Base-by-base conservation (phyloP, 2,329 filamentous ascomycete species). In the Calonectria naviculata region DNA sequence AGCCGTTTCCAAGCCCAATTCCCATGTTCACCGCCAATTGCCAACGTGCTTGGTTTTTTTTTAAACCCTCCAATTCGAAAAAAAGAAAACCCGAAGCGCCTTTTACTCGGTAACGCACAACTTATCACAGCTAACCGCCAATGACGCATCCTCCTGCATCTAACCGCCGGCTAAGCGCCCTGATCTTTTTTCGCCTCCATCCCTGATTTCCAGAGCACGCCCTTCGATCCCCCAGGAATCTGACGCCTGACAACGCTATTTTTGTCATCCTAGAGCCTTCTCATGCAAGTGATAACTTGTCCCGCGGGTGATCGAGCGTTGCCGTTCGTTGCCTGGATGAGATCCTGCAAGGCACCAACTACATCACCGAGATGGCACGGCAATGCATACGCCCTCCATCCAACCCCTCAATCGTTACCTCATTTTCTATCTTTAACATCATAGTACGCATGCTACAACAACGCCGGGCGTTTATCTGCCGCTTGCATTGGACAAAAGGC, bases 141-240 rank as follows among this genome's bases (percentile, higher is more conserved):
- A 76, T 75, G 38, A 67, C 65, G 56, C 34, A 71, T 29, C 21
- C 17, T 28, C 34, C 52, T 61, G 38, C 31, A 21, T 34, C 47
- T 78, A 78, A 70, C 77, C 77, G 77, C 77, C 71, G 46, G 65
- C 74, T 78, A 78, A 78, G 75, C 77, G 77, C 77, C 73, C 68
- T 49, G 36, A 69, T 68, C 47, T 68, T 52, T 49, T 49, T 41
- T 72, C 46, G 61, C 62, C 70, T 67, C 61, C 65, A 64, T 60
- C 26, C 31, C 54, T 21, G 52, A 38, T 67, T 72, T 75, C 68
- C 66, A 72, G 68, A 73, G 77, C 44, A 70, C 70, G 60, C 29
- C 67, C 69, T 71, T 36, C 49, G 63, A 29, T 54, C 52, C 68
- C 54, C 65, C 26, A 42, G 44, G 46, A 46, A 54, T 31, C 36